A percentile compares a stretch with the other conserved stretches of the same genome.
These are phyloP conservation scores for Collybia sordida DNA, from an alignment of 768 basidiomycete species.

Conservation along the genomic window DNA sequence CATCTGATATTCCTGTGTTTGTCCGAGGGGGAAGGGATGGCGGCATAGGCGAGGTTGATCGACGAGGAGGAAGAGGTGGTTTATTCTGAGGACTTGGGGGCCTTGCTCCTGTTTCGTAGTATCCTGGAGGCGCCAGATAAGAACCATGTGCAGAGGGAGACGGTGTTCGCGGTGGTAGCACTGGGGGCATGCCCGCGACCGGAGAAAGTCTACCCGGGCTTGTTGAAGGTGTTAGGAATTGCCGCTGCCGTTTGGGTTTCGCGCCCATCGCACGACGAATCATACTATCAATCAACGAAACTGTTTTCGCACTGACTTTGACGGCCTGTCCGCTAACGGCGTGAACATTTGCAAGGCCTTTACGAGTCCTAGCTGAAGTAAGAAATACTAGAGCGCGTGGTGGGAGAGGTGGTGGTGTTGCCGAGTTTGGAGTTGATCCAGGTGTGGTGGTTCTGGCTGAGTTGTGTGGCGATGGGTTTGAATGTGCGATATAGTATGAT, in stretches of 20 bases:
- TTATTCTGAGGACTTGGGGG: conserved; percentile 14
- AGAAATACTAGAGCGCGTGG: conserved; percentile 55
- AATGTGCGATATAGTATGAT: conserved; percentile 58
- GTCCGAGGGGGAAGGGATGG: conserved; percentile 37
- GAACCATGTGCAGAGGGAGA: conserved; percentile 11
- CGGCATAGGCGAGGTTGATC: conserved; percentile 26
- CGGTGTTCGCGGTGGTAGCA: conserved; percentile 18
- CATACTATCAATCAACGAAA: conserved; percentile 58
- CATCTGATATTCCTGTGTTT: conserved; percentile 7
- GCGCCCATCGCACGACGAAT: conserved; percentile 56
- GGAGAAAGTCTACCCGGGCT: conserved; percentile 2
- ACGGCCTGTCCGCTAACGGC: conserved; percentile 66
- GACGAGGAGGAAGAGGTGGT: conserved; percentile 32
- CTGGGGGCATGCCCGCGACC: conserved; percentile 9
- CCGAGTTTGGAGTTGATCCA: neutral
- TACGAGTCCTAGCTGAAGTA: conserved; percentile 57
- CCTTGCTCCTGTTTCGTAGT: conserved; percentile 16
- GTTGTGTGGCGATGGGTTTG: conserved; percentile 48
- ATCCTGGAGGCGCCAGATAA: conserved; percentile 10
- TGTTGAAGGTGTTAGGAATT: conserved; percentile 10
- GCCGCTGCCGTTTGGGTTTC: conserved; percentile 31
- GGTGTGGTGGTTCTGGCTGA: conserved; percentile 10
- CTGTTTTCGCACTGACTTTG: conserved; percentile 61
- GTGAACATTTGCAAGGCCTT: conserved; percentile 60
- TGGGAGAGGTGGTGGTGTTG: conserved; percentile 24